A percentile compares a stretch with the other conserved stretches of the same genome.
Conservation (phyloP, 495 filamentous ascomycete species). For the Neurospora africana region DNA sequence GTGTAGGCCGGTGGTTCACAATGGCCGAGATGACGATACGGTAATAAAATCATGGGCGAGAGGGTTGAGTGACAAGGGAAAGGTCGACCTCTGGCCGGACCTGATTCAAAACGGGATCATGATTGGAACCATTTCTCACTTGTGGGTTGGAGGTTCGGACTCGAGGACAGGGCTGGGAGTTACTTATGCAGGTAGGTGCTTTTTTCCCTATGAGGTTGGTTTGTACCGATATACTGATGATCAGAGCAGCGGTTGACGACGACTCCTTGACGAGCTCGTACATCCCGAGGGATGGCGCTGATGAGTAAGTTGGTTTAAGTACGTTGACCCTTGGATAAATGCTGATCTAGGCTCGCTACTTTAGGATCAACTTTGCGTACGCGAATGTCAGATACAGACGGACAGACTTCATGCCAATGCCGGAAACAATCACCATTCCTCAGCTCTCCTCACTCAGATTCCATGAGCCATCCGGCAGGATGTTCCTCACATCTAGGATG, state of each 20-base stretch:
- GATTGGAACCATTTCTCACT: background rate
- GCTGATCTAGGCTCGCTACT: background rate
- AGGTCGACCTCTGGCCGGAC: constrained; percentile 1
- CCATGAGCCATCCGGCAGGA: constrained; percentile 12
- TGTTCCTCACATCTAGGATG: constrained; percentile 19
- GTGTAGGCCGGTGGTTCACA: background rate
- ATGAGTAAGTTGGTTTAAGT: constrained; percentile 9
- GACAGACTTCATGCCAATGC: background rate
- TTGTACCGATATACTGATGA: background rate
- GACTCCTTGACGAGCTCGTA: constrained; percentile 7
- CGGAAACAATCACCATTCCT: background rate
- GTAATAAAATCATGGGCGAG: constrained; percentile 7
- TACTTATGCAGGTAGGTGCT: constrained; percentile 21
- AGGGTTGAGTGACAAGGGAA: constrained; percentile 13
- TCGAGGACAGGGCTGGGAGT: constrained; percentile 14
- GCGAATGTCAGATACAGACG: background rate
- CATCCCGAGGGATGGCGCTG: constrained; percentile 15
- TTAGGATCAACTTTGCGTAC: constrained; percentile 10
- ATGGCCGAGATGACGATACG: background rate
- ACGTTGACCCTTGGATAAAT: background rate
- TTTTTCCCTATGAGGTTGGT: background rate
- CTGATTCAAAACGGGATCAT: background rate
- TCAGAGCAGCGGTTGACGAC: background rate
- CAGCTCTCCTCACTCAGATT: constrained; percentile 22
- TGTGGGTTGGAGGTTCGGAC: constrained; percentile 19